Evolutionary conservation across 768 basidiomycete genomes (phyloP).

Genomic region (Panellus pusillus): DNA sequence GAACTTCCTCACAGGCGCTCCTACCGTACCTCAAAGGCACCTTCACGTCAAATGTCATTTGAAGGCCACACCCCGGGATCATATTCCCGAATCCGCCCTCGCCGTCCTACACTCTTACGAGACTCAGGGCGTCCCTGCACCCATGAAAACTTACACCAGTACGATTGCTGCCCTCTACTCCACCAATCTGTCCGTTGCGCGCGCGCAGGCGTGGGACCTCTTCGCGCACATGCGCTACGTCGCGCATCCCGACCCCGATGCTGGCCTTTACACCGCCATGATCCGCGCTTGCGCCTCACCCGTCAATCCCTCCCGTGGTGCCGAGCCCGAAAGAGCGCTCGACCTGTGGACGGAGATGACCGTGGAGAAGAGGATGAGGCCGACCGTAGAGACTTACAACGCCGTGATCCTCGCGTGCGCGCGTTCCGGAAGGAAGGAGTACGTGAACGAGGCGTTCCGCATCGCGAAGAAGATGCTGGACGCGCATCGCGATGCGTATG

Average conservation of each 20-base stretch:
- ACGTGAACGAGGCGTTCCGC: constrained; percentile 81
- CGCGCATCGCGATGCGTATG: constrained; percentile 63
- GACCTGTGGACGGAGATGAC: constrained; percentile 96
- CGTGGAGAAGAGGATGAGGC: constrained; percentile 58
- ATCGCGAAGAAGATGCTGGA: constrained; percentile 88
- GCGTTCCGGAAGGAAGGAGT: constrained; percentile 56
- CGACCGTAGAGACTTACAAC: constrained; percentile 71
- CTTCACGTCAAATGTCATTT: constrained; percentile 73
- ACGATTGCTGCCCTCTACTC: constrained; percentile 61
- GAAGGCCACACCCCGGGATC: constrained; percentile 42
- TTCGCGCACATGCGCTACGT: constrained; percentile 96
- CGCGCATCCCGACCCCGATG: constrained; percentile 80
- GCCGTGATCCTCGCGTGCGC: constrained; percentile 84
- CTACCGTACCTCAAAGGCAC: constrained; percentile 61
- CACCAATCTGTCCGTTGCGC: constrained; percentile 48
- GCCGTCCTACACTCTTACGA: constrained; percentile 74
- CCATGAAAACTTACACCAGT: constrained; percentile 73
- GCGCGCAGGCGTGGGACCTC: constrained; percentile 89
- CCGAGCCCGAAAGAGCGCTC: constrained; percentile 87
- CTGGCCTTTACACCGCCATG: constrained; percentile 77
- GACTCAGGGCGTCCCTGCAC: constrained; percentile 54
- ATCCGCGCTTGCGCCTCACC: constrained; percentile 79
- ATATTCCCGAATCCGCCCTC: constrained; percentile 64
- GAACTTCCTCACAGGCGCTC: constrained; percentile 43
- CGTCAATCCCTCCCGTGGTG: constrained; percentile 41